Conservation (phyloP, 2,329 filamentous ascomycete species). For the Pyrenochaeta sp. region DNA sequence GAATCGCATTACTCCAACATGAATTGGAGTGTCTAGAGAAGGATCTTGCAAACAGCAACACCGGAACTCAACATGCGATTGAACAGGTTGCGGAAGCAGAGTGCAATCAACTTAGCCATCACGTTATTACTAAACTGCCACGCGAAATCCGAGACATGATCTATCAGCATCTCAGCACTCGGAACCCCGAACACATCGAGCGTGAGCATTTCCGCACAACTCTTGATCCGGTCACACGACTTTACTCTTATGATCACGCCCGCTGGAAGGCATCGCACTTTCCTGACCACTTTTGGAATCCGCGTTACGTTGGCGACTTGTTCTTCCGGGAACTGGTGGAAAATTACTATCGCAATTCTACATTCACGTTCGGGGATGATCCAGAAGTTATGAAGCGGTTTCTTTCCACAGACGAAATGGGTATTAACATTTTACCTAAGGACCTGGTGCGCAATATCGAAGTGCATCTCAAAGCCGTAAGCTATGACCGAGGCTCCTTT, state of each 20-base stretch:
- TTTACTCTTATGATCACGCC: conserved; percentile 22
- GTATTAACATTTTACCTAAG: conserved; percentile 13
- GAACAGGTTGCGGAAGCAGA: conserved; percentile 22
- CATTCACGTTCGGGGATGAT: conserved; percentile 26
- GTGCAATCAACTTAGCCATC: conserved; percentile 16
- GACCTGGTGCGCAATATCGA: conserved; percentile 20
- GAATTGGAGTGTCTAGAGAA: conserved; percentile 13
- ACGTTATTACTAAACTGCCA: conserved; percentile 15
- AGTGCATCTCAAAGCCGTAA: conserved; percentile 24
- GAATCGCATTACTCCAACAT: conserved; percentile 6
- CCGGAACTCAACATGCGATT: conserved; percentile 9
- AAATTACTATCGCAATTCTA: conserved; percentile 28
- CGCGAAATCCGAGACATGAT: conserved; percentile 27
- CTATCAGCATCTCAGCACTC: conserved; percentile 20
- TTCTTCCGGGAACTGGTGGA: conserved; percentile 24
- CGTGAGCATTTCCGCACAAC: conserved; percentile 31
- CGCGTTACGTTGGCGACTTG: conserved; percentile 3
- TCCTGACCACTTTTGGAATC: conserved; percentile 25
- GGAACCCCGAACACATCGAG: conserved; percentile 16
- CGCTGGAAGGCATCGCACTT: conserved; percentile 28
- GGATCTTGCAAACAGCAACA: conserved; percentile 8
- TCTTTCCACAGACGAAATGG: conserved; percentile 22
- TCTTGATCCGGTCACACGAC: conserved; percentile 21
- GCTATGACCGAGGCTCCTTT: conserved; percentile 26
- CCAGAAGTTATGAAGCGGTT: conserved; percentile 24